phyloP scores from a whole-genome alignment of 306 rosid genomes.

The Herpetospermum pedunculosum region DNA sequence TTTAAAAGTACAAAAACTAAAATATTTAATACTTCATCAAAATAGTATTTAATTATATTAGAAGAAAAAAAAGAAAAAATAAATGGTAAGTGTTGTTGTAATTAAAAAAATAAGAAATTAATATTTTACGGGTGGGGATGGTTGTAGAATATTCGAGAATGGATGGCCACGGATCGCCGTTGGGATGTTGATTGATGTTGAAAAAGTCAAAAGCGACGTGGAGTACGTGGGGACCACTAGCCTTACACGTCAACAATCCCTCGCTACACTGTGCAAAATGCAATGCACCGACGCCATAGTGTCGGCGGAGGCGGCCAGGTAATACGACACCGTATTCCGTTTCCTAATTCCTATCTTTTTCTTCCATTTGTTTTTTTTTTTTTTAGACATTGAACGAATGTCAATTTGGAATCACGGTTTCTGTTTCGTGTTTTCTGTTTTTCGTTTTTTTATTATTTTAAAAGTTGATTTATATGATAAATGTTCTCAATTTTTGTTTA shows the following conservation, averaged over 20 bases:
- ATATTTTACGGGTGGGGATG: not conserved
- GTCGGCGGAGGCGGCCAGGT: not conserved
- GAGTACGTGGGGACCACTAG: not conserved
- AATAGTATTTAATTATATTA: too few relatives aligned
- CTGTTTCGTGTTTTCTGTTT: too few relatives aligned
- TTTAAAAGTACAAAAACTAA: too few relatives aligned
- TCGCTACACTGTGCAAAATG: not conserved
- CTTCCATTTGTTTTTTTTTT: not conserved
- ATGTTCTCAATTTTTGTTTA: too few relatives aligned
- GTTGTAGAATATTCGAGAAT: not conserved
- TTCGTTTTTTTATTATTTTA: too few relatives aligned
- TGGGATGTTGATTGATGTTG: not conserved
- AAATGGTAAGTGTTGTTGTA: too few relatives aligned
- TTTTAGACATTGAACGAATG: too few relatives aligned
- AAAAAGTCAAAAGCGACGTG: not conserved
- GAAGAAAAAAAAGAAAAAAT: too few relatives aligned
- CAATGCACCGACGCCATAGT: constrained; percentile 2
- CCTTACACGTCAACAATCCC: not conserved
- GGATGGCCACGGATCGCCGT: not conserved
- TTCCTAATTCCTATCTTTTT: not conserved
- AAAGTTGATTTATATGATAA: too few relatives aligned
- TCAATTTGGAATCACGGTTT: too few relatives aligned
- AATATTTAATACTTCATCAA: too few relatives aligned
- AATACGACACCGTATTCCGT: not conserved
- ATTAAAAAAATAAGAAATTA: too few relatives aligned